Evolutionary conservation across 495 filamentous ascomycete species (phyloP), one percentile per base, ranked within the genome.

Genomic region (Penicillium arizonense): DNA sequence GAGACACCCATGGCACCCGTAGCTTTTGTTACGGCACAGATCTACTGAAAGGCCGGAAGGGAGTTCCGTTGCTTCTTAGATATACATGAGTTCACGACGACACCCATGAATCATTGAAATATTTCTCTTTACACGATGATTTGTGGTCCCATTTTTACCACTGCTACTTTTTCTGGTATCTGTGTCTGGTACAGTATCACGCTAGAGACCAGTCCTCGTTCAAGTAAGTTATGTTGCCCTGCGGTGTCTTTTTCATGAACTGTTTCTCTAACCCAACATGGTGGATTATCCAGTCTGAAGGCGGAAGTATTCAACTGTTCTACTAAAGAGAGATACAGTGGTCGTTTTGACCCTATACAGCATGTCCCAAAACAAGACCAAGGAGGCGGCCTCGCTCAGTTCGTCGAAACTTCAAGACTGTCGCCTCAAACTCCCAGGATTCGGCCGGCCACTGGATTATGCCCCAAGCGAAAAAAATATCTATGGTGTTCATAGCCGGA

Each of bases 391-490:
- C 2, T 54, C 57, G 18, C 36, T 55, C 4, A 18, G 20, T 3
- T 9, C 30, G 3, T 41, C 34, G 5, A 53, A 52, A 13, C 48
- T 34, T 16, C 38, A 43, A 34, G 64, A 67, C 23, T 33, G 13
- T 38, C 59, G 53, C 3, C 58, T 67, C 12, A 9, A 33, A 21
- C 65, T 76, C 13, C 76, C 75, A n/a, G 75, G 76, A 13, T 74
- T 70, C 58, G 63, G 69, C 10, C 65, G 73, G 12, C 72, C 74
- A 13, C 46, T 78, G 23, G 68, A 70, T 52, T 73, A 44, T 49
- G 57, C 59, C 13, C 65, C 66, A 3, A 43, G 60, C 49, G 58
- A 64, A 33, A 58, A 57, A 49, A 70, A 63, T 23, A 63, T 64
- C 37, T 71, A 71, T 55, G 59, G 65, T 14, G 50, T 64, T 3